Base-by-base conservation (phyloP, 2,329 filamentous ascomycete species). In the Xylaria sp. region DNA sequence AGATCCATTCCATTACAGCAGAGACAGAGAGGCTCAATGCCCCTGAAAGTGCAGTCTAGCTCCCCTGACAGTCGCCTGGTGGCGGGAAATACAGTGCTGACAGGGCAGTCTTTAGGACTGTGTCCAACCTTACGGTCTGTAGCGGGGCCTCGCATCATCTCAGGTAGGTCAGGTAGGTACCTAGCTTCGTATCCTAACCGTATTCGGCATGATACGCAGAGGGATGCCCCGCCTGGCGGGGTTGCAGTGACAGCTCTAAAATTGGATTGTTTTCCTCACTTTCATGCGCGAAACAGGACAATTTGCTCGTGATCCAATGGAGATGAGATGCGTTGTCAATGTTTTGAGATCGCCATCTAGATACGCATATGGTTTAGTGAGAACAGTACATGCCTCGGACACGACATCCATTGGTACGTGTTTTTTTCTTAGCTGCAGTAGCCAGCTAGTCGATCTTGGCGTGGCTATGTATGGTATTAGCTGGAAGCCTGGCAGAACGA, bases 201-300 rank as follows among this genome's bases (percentile, higher is more conserved):
- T 43, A 50, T 49, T 48, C 40, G 44, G 48, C 45, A 44, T 44
- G 11, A 34, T 7, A 38, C 21, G 43, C 39, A 41, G 45, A 54
- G 39, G 53, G 48, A 50, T 45, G 39, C 49, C 54, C 50, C 48
- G 45, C 48, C 41, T 50, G 48, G 38, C 34, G 43, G 54, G 60
- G 54, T 34, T 48, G 18, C n/a, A 43, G 38, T 52, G 54, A 48
- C 55, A 62, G 57, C 54, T 59, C 52, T 63, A 62, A 64, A 60
- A 64, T 64, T 64, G 59, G 57, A 11, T 50, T 59, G 29, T 54
- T 39, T 20, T 42, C 39, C 34, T 41, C 40, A 17, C 52, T 63
- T n/a, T 62, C 48, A 64, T 64, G 62, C 62, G 17, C 41, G 52
- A 44, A 57, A 53, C 49, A 56, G 9, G 17, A 39, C 19, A 48